phyloP scores from a whole-genome alignment of 140 eudicot species.

The Oenanthe javanica region DNA sequence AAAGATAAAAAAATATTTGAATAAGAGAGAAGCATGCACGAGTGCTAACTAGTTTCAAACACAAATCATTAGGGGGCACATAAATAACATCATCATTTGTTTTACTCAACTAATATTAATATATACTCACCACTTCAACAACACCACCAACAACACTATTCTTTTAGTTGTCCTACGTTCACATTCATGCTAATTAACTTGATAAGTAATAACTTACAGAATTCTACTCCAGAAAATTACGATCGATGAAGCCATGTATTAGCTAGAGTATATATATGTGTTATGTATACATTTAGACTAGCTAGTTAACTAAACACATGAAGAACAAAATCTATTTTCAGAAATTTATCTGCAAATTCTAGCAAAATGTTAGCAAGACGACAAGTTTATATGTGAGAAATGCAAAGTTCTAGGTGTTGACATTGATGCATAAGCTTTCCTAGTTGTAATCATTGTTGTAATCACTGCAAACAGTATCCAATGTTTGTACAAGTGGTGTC shows the following conservation, averaged over 20 bases:
- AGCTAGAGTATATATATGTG: not conserved
- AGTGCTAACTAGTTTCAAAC: constrained; percentile 12
- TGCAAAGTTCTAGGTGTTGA: not conserved
- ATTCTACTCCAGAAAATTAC: not conserved
- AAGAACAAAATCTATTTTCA: not conserved
- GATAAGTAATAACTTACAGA: not conserved
- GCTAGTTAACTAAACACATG: not conserved
- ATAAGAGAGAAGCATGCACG: constrained; percentile 8
- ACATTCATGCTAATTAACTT: not conserved
- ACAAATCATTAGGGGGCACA: constrained; percentile 12
- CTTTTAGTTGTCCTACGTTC: not conserved
- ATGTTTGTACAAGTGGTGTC: not conserved
- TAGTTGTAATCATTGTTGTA: not conserved
- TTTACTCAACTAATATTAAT: not conserved
- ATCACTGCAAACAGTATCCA: constrained; percentile 2
- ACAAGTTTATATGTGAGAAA: not conserved
- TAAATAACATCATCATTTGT: constrained; percentile 15
- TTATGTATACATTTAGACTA: not conserved
- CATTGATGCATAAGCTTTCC: constrained; percentile 6
- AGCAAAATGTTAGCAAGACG: not conserved
- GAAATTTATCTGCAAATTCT: not conserved
- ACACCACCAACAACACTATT: not conserved
- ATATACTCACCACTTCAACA: constrained; percentile 4
- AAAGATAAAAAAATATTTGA: not conserved
- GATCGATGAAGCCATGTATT: not conserved